Percentiles rank a stretch among this genome's conserved stretches.
phyloP scores from a whole-genome alignment of 805 yeast genomes.

The Wickerhamiella kazuoi region DNA sequence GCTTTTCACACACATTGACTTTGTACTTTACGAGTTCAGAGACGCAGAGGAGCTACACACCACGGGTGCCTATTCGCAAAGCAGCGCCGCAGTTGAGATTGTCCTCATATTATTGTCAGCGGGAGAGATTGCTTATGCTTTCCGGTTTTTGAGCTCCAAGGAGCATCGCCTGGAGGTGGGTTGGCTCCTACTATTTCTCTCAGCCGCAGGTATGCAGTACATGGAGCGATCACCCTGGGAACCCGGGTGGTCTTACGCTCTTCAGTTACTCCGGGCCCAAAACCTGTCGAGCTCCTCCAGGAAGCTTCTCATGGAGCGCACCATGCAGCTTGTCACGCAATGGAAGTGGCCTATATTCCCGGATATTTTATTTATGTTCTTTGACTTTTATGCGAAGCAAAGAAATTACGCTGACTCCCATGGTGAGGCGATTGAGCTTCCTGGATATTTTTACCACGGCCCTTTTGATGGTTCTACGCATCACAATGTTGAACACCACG shows the following conservation, averaged over 20 bases:
- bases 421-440: conserved; percentile 12
- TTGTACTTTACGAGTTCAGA: background rate
- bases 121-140: no score
- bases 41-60: background rate
- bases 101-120: no score
- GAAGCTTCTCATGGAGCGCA: conserved; percentile 1
- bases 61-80: background rate
- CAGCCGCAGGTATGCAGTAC: background rate
- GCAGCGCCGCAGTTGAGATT: background rate
- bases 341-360: conserved; percentile 13
- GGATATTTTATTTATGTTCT: conserved; percentile 7
- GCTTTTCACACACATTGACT: background rate
- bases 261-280: background rate
- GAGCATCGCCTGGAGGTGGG: no score
- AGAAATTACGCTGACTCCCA: conserved; percentile 12
- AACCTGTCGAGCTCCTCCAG: background rate
- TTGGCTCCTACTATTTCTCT: conserved; percentile 5
- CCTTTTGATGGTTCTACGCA: conserved; percentile 9
- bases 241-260: conserved; percentile 1
- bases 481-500: conserved; percentile 6
- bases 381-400: conserved; percentile 10
- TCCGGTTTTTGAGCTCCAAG: no score
- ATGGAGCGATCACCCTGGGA: background rate
- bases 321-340: conserved; percentile 4
- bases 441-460: conserved; percentile 7